Base-by-base conservation (phyloP, 306 rosid species). In the Datisca glomerata region DNA sequence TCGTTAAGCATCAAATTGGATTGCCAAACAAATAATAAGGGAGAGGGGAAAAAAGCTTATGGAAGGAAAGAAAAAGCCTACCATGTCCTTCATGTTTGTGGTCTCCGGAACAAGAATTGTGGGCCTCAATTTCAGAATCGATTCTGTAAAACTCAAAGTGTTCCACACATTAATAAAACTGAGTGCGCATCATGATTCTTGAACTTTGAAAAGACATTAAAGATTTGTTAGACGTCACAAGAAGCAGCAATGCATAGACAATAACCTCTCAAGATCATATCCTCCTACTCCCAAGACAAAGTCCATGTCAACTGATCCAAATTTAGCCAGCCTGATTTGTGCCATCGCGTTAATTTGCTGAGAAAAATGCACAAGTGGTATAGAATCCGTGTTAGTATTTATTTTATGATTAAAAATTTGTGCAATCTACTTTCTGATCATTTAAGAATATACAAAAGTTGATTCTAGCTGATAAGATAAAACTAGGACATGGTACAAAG, bases 251-350 rank as follows among this genome's bases (percentile, higher is more conserved):
- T 51, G 18, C 40, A 47, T 29, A 69, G 55, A 59, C n/a, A 35
- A 51, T 29, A 43, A 73, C 84, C 96, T 78, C 44, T 75, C 80
- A 22, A 86, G 81, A 71, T 86, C 96, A 75, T 86, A 81, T 61
- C 96, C 96, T 33, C 94, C 96, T 50, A 86, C 81, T 31, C 94
- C 96, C 32, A 86, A 62, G 71, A 81, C 93, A 51, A 81, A 86
- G 81, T 79, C 94, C 45, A 86, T 49, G 62, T 86, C 94, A 23
- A 81, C 94, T 8, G 79, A 73, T 47, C 96, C 96, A 66, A 70
- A 86, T 64, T 73, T 73, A 51, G 94, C 94, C 50, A 49, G 73
- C 72, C 64, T 79, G 40, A 76, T 58, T 64, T 79, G 96, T 24
- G 94, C 93, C 76, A 86, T 76, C 56, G 75, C 81, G 66, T 86